Base-by-base conservation (phyloP, 106 monocot species). In the Chionographis japonica region DNA sequence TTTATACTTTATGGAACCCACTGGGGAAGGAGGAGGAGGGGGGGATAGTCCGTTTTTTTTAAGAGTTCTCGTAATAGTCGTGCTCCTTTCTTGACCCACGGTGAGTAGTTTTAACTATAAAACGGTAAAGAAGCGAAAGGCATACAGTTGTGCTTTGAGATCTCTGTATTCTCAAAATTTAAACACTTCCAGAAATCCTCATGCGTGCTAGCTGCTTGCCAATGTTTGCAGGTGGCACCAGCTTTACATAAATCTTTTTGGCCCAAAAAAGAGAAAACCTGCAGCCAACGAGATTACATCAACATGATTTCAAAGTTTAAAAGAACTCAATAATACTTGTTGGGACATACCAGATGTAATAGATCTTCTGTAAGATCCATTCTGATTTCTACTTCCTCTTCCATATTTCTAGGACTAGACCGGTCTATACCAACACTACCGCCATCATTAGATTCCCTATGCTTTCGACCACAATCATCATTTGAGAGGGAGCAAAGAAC, bases 141-240 rank as follows among this genome's bases (percentile, higher is more conserved):
- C 82, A 37, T 78, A 83, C 83, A 83, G 53, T 83, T 78, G 19
- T 58, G 70, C 4, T 53, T 61, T 2, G 83, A 54, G 37, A 83
- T 83, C 50, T 50, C 70, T 36, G 64, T 50, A 40, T 78, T 58
- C 60, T 78, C 61, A 66, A 83, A 83, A 61, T 78, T 83, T 71
- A 83, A 71, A 67, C 70, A 70, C 70, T 54, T 74, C 83, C 83
- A 83, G 38, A 83, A 83, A 12, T 83, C 83, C 61, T 78, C 83
- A 53, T 78, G 78, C 10, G n/a, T 13, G 51, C 78, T 78, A 38
- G 78, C 83, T 54, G 56, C 37, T 49, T 70, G 78, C 83, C 83
- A 83, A 37, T 83, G 83, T 53, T 83, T 78, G 70, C 83, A 83
- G 5, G 74, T 74, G 42, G 78, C 74, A 62, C 74, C 74, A 12